Conservation (phyloP, 768 basidiomycete genomes). For the Pleurotus djamor region DNA sequence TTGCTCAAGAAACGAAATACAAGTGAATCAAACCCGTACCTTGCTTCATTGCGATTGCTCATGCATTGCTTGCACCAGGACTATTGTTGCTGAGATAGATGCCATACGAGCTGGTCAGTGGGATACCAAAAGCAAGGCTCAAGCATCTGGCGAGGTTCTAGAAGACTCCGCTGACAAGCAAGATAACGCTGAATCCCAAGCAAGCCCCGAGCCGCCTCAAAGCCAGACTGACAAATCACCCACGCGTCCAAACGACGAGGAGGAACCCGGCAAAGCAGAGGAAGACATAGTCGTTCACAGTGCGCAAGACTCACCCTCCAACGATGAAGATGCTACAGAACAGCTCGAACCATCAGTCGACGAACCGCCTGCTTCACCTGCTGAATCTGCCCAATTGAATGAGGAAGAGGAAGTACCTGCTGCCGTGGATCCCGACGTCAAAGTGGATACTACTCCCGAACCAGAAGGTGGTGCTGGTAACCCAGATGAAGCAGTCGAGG, state of each 20-base stretch:
- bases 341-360: too few relatives aligned
- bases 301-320: neutral
- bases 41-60: neutral
- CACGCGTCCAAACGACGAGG: neutral
- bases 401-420: neutral
- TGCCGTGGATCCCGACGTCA: neutral
- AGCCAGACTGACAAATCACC: neutral
- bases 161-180: neutral
- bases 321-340: neutral
- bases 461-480: neutral
- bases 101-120: slow-evolving; percentile 68
- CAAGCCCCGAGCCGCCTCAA: too few relatives aligned
- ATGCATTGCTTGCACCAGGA: slow-evolving; percentile 32
- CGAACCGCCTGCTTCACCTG: neutral
- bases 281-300: neutral
- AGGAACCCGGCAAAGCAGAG: neutral
- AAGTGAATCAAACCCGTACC: slow-evolving; percentile 42
- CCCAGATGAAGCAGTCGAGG: neutral
- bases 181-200: too few relatives aligned
- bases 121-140: slow-evolving; percentile 49
- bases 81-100: slow-evolving; percentile 71
- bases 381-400: neutral
- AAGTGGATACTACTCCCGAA: neutral
- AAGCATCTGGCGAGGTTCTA: slow-evolving; percentile 15
- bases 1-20: slow-evolving; percentile 75